Base-by-base conservation (phyloP, 345 rosid genomes). In the Chamaenerion angustifolium region DNA sequence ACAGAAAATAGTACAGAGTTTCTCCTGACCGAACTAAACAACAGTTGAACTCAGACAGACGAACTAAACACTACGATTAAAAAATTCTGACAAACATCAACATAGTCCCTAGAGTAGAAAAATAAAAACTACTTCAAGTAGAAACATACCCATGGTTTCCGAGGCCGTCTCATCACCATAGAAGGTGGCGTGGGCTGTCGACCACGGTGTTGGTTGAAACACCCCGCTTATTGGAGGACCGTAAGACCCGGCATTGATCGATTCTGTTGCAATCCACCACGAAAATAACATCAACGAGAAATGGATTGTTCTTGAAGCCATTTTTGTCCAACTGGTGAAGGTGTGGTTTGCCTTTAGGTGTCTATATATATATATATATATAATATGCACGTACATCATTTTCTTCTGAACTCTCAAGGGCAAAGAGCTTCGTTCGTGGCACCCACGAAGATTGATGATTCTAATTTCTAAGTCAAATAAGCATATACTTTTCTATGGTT, bases 131-230 rank as follows among this genome's bases (percentile, higher is more conserved):
- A n/a, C n/a, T n/a, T n/a, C n/a, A n/a, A n/a, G n/a, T n/a, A n/a
- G n/a, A n/a, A n/a, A n/a, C 52, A 6, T 72, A 82, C 86, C 86
- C 77, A 72, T 70, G 8, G 86, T 82, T 54, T 68, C 83, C 21
- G 85, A 64, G 57, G 63, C 90, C 23, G 75, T 68, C 62, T 76
- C 81, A 11, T 82, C 85, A 1, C 90, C 90, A 50, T 82, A 82
- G 46, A 82, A 79, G 45, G 90, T 82, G 50, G 86, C 90, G 49
- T 76, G 79, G 10, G 86, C 90, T 2, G 45, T 47, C 12, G 49
- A 42, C 90, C 85, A 82, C 51, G 61, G 60, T 44, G 76, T 61
- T 8, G 95, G 75, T 40, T 41, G 54, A 60, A 73, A 85, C 8
- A 48, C 58, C 3, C 3, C 4, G 4, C 25, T 21, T 21, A 41